Conservation (phyloP, 805 yeast genomes). For the Candida sakaeoensis region DNA sequence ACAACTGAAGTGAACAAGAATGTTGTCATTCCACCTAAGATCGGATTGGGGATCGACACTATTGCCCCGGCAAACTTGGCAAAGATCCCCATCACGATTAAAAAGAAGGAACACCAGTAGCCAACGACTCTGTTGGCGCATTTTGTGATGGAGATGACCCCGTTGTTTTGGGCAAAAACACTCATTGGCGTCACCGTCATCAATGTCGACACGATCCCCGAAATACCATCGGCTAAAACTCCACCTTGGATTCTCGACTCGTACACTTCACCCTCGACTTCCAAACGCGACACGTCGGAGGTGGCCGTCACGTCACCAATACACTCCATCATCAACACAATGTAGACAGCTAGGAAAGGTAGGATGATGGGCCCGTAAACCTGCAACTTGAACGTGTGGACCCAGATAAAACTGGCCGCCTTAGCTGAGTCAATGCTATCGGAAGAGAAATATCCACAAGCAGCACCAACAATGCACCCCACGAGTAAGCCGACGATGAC, state of each 20-base stretch:
- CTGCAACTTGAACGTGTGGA: constrained; percentile 69
- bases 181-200: constrained; percentile 87
- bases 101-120: constrained; percentile 74
- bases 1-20: constrained; percentile 75
- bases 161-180: constrained; percentile 92
- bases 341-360: constrained; percentile 79
- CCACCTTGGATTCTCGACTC: constrained; percentile 93
- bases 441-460: constrained; percentile 72
- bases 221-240: constrained; percentile 81
- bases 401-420: constrained; percentile 83
- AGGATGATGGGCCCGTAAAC: constrained; percentile 84
- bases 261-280: constrained; percentile 75
- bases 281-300: constrained; percentile 82
- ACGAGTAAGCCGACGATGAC: constrained; percentile 79
- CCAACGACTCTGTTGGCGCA: constrained; percentile 86
- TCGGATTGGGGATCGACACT: constrained; percentile 49
- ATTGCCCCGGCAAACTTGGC: constrained; percentile 88
- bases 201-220: constrained; percentile 72
- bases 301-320: constrained; percentile 95
- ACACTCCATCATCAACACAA: constrained; percentile 86
- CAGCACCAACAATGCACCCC: constrained; percentile 92
- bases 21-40: constrained; percentile 83
- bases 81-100: constrained; percentile 82
- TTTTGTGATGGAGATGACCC: constrained; percentile 88
- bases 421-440: constrained; percentile 65